Conservation (phyloP, 2,329 filamentous ascomycete genomes). For the Madurella fahalii region DNA sequence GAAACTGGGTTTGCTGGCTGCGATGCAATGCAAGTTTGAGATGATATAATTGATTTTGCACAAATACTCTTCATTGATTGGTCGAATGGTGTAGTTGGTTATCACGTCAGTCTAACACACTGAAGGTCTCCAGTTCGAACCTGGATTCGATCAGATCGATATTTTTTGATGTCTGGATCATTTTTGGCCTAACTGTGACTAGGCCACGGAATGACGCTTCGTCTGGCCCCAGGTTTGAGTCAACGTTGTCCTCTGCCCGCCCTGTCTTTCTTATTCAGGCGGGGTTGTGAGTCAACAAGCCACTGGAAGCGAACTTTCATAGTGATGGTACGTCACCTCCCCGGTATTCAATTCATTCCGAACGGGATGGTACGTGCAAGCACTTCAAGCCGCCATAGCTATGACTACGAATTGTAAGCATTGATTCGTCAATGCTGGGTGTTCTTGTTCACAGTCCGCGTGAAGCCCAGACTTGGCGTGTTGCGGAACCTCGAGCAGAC, state of each 20-base stretch:
- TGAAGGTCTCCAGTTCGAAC: constrained; percentile 30
- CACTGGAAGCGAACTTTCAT: neutral
- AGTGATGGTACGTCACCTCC: neutral
- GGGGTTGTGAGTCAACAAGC: neutral
- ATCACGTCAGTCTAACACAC: constrained; percentile 46
- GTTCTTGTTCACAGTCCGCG: neutral
- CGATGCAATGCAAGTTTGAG: no score
- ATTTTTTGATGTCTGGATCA: neutral
- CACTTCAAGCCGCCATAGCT: no score
- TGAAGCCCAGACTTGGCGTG: no score
- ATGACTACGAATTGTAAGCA: no score
- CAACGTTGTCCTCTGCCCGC: neutral
- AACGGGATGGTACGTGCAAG: no score
- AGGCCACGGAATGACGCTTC: neutral
- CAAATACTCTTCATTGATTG: neutral
- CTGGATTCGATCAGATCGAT: constrained; percentile 16
- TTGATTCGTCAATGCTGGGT: no score
- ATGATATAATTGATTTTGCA: neutral
- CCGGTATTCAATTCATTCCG: no score
- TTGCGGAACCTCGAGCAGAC: no score
- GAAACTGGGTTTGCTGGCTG: no score
- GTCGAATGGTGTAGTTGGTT: constrained; percentile 36
- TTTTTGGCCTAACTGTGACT: neutral
- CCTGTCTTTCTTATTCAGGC: neutral
- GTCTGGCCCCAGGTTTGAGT: neutral